Evolutionary conservation across 768 basidiomycete species (phyloP), one percentile per base, ranked within the genome.

Genomic region (Suillus bovinus): DNA sequence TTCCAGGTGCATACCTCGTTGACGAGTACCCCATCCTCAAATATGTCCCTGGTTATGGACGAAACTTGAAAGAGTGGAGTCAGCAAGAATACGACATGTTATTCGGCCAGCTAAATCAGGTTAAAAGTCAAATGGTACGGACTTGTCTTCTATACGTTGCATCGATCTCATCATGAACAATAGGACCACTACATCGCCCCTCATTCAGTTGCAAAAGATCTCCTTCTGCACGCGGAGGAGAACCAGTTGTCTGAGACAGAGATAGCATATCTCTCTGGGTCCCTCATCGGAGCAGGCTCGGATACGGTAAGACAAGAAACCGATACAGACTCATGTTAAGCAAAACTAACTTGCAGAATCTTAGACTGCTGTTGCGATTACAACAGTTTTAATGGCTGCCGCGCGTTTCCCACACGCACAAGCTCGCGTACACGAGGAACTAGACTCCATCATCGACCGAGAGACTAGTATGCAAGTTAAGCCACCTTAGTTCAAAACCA

Each of bases 1-100:
- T 69, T 0, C 77, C 75, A 0, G 76, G 78, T 2, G 66, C 72
- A 5, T 75, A 74, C 54, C 61, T 64, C 14, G 77, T 78, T 13
- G 78, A 80, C 58, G 66, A 64, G n/a, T 73, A 70, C 59, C 79
- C 79, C 0, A 56, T 76, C 49, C 66, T 79, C 29, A 63, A 61
- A 22, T 85, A 83, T 64, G 67, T 90, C n/a, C 87, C 88, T 1
- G 84, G 84, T n/a, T 87, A 87, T 66, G 77, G 85, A 1, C 76
- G 79, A 17, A 81, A 85, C 59, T 76, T 90, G 7, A 79, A 78
- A 62, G 74, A 77, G 2, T 86, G 84, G 42, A 86, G 88, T 52
- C 65, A 69, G 2, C 82, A 86, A 62, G 86, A 88, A 63, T 75
- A 85, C 0, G 66, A 63, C 0, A 69, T 86, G 33, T 83, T 87